phyloP scores from a whole-genome alignment of 495 filamentous ascomycete genomes.

The Lasiosphaeris hirsuta region DNA sequence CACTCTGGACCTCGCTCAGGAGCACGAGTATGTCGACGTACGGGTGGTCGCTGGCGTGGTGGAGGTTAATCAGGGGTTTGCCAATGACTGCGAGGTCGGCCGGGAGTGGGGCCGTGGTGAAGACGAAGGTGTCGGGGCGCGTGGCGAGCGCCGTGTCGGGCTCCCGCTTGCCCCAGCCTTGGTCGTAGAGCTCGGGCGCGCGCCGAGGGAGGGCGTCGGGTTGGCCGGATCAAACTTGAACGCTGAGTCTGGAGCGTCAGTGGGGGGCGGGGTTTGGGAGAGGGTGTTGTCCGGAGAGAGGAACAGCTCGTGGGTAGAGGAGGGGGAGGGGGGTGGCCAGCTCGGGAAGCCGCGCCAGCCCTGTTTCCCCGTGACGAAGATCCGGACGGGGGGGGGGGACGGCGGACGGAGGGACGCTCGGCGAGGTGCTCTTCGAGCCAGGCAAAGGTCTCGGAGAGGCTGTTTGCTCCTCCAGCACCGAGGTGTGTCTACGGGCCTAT shows the following conservation, averaged over 20 bases:
- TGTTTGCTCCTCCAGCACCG: background rate
- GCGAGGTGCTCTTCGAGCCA: conserved; percentile 16
- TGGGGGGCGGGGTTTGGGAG: background rate
- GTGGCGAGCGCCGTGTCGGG: conserved; percentile 22
- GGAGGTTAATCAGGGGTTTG: conserved; percentile 20
- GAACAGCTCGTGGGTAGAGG: conserved; percentile 17
- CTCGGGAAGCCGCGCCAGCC: conserved; percentile 11
- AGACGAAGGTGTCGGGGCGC: conserved; percentile 28
- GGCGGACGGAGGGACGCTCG: background rate
- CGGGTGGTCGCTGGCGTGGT: conserved; percentile 26
- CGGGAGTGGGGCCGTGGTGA: conserved; percentile 27
- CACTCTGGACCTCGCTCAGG: conserved; percentile 31
- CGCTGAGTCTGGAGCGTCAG: conserved; percentile 14
- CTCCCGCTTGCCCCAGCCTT: conserved; percentile 12
- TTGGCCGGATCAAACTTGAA: conserved; percentile 31
- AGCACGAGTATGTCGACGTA: conserved; percentile 31
- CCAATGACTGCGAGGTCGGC: conserved; percentile 27
- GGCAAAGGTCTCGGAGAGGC: conserved; percentile 1
- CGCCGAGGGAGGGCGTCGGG: conserved; percentile 30
- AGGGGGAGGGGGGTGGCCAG: conserved; percentile 18
- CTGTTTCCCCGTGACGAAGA: conserved; percentile 10
- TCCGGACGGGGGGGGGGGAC: background rate
- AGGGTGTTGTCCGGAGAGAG: conserved; percentile 17
- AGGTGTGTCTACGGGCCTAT: conserved; percentile 19
- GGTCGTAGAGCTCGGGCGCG: background rate